These are phyloP conservation scores for Scheffersomyces lignosus DNA, from an alignment of 805 yeast genomes.

Conservation along the genomic window DNA sequence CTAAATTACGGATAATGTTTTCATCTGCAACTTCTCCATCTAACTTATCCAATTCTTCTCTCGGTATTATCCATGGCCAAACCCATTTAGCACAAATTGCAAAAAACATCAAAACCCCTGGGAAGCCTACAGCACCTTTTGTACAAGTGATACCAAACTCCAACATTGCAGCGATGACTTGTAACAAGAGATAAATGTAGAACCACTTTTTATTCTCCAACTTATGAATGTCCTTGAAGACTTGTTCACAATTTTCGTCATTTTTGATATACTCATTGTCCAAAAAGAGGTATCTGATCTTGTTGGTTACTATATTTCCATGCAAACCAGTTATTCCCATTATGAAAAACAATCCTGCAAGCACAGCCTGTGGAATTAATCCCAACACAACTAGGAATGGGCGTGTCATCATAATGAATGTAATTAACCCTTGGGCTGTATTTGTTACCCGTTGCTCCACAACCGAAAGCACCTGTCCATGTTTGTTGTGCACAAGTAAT, in stretches of 20 bases:
- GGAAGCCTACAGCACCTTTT: conserved; percentile 91
- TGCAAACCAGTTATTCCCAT: conserved; percentile 86
- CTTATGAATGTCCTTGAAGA: conserved; percentile 28
- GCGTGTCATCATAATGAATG: conserved; percentile 84
- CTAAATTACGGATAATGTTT: conserved; percentile 50
- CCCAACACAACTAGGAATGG: conserved; percentile 83
- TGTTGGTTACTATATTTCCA: conserved; percentile 61
- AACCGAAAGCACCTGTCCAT: conserved; percentile 49
- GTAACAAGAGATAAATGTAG: conserved; percentile 54
- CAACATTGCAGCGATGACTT: conserved; percentile 66
- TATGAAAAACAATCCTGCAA: conserved; percentile 88
- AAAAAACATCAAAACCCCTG: conserved; percentile 76
- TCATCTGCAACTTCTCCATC: conserved; percentile 68
- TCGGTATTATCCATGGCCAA: conserved; percentile 64
- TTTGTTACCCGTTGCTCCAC: conserved; percentile 92
- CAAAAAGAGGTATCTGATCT: conserved; percentile 61
- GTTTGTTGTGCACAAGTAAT: conserved; percentile 53
- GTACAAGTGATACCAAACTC: conserved; percentile 88
- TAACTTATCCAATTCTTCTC: conserved; percentile 56
- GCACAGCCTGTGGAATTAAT: conserved; percentile 86
- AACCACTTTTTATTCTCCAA: conserved; percentile 47
- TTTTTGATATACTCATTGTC: conserved; percentile 46
- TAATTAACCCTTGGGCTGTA: conserved; percentile 78
- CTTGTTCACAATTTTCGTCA: conserved; percentile 38
- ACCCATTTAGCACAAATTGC: conserved; percentile 57